Evolutionary conservation across 164 flowering plant species (phyloP), one percentile per base, ranked within the genome.

Genomic region (Annona squamosa): DNA sequence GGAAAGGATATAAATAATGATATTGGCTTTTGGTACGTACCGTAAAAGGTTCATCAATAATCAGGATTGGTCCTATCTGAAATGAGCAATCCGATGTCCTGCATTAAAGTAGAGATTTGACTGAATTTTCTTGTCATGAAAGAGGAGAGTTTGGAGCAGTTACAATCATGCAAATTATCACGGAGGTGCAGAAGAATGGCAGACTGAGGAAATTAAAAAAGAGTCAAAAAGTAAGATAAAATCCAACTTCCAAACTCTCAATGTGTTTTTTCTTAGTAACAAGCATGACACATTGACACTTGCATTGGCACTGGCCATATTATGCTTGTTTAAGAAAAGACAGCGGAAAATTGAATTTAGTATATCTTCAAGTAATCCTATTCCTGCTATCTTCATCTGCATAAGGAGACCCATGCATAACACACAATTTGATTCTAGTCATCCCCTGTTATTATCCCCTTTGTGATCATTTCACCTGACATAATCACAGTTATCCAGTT

Each of bases 71-170:
- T 42, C 99, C 99, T 48, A 92, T 86, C 77, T 86, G 92, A 77
- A 92, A 92, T 48, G 95, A 79, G 78, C 91, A 92, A 5, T 77
- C 86, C 4, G 91, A 81, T 16, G 95, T 92, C 99, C 99, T 94
- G 89, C 81, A 81, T 45, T 18, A 69, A 47, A n/a, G 17, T 18
- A 65, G 44, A 17, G 37, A 3, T 16, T 73, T 12, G 59, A 0
- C 59, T 12, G 59, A 52, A 16, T 52, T 52, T 2, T 52, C 13
- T 52, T 52, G 59, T 12, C 9, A 52, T 1, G 59, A 9, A 52
- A 9, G 9, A 16, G 59, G 13, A 52, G 13, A 0, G 13, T 9
- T 52, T 52, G 13, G 13, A 9, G 9, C 2, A 52, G 13, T 7
- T 52, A 52, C 59, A 13, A 52, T 52, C 9, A 52, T 52, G 13